These are phyloP conservation scores for Pezicula carpinea DNA, from an alignment of 2,329 filamentous ascomycete genomes.

Conservation along the genomic window DNA sequence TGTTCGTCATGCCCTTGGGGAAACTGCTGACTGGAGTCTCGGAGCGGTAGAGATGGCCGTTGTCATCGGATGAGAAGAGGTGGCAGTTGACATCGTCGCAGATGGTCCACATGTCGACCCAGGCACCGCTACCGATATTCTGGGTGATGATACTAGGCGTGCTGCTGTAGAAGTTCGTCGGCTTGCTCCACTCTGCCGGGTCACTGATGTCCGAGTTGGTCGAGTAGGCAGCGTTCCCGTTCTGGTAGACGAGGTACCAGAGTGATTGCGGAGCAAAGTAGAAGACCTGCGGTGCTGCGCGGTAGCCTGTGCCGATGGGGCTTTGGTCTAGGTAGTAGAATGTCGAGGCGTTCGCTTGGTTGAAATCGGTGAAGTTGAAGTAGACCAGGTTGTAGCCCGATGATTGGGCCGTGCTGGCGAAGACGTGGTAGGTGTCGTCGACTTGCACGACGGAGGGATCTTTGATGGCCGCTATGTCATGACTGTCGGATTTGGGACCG, in stretches of 20 bases:
- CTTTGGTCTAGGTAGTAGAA: constrained; percentile 32
- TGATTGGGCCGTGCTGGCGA: constrained; percentile 32
- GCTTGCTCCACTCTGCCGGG: constrained; percentile 34
- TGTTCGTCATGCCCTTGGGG: constrained; percentile 31
- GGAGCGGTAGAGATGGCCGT: constrained; percentile 35
- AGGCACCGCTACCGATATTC: constrained; percentile 32
- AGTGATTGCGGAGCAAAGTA: constrained; percentile 36
- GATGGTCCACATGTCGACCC: constrained; percentile 40
- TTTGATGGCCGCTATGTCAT: constrained; percentile 26
- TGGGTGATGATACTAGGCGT: constrained; percentile 29
- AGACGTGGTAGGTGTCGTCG: constrained; percentile 38
- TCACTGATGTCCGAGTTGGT: constrained; percentile 36
- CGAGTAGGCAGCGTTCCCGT: constrained; percentile 38
- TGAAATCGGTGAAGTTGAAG: constrained; percentile 35
- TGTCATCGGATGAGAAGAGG: constrained; percentile 37
- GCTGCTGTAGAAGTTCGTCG: constrained; percentile 31
- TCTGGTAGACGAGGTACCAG: constrained; percentile 39
- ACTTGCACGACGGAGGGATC: constrained; percentile 30
- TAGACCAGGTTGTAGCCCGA: constrained; percentile 36
- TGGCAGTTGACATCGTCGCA: constrained; percentile 33
- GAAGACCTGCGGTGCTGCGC: constrained; percentile 37
- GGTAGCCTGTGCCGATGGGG: constrained; percentile 34
- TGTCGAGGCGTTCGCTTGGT: constrained; percentile 25
- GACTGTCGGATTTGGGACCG: constrained; percentile 15
- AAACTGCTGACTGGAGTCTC: constrained; percentile 30